Percentiles rank a stretch among this genome's conserved stretches.
Conservation (phyloP, 495 filamentous ascomycete species). For the Durotheca rogersii region DNA sequence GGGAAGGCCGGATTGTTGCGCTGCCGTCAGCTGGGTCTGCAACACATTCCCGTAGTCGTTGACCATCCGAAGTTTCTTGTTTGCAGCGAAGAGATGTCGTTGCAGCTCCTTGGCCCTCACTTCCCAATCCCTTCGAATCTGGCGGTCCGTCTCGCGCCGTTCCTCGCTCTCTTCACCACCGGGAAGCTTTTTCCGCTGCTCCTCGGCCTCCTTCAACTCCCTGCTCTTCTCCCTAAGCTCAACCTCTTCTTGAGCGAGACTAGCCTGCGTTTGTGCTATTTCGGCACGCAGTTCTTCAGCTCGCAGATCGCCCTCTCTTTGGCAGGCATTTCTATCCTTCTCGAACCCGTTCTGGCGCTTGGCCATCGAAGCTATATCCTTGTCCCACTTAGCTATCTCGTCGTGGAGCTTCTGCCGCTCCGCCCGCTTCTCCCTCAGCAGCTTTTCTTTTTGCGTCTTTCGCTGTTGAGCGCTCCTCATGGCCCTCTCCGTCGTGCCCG, state of each 20-base stretch:
- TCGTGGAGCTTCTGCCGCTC: constrained; percentile 59
- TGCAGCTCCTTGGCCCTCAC: constrained; percentile 46
- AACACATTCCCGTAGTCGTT: constrained; percentile 45
- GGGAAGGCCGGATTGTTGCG: constrained; percentile 35
- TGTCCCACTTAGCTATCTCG: constrained; percentile 57
- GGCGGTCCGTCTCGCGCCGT: constrained; percentile 50
- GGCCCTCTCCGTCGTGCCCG: constrained; percentile 73
- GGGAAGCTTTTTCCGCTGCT: constrained; percentile 52
- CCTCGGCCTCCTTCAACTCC: constrained; percentile 54
- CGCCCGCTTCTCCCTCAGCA: constrained; percentile 69
- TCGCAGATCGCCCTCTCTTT: constrained; percentile 35
- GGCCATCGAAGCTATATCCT: constrained; percentile 50
- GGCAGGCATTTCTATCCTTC: constrained; percentile 39
- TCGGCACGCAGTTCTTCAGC: constrained; percentile 35
- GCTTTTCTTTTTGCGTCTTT: constrained; percentile 77
- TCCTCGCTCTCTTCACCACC: constrained; percentile 57
- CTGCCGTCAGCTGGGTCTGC: constrained; percentile 31
- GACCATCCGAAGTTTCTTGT: constrained; percentile 37
- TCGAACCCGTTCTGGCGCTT: constrained; percentile 46
- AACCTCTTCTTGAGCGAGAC: constrained; percentile 37
- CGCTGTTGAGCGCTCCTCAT: constrained; percentile 82
- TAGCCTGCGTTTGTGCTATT: constrained; percentile 34
- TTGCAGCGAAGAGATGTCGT: constrained; percentile 39
- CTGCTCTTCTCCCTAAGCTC: constrained; percentile 53
- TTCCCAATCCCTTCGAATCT: constrained; percentile 48